phyloP scores from a whole-genome alignment of 169 alveolate species.

The Eimeria acervulina region DNA sequence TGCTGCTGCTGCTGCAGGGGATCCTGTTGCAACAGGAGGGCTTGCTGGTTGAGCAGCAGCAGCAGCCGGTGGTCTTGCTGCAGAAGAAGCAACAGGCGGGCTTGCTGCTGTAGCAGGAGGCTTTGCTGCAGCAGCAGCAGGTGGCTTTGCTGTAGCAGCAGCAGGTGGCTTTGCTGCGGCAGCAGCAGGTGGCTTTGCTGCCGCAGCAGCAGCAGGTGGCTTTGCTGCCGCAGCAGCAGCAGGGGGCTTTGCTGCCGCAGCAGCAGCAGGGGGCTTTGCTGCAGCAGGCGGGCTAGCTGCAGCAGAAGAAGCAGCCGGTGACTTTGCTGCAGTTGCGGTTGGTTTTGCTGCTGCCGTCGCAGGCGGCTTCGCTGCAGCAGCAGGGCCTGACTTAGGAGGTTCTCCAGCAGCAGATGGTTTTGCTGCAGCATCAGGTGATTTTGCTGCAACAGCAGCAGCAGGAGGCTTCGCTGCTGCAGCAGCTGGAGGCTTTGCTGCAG shows the following conservation, averaged over 20 bases:
- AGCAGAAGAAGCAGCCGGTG: conserved; percentile 9
- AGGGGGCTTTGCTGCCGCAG: neutral
- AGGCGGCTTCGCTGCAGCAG: neutral
- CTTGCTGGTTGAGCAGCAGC: neutral
- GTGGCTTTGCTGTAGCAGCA: neutral
- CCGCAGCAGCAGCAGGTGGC: neutral
- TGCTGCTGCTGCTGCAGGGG: neutral
- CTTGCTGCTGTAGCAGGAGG: neutral
- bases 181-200: conserved; percentile 9
- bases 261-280: neutral
- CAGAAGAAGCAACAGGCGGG: neutral
- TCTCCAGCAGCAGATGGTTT: too few species aligned
- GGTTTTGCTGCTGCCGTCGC: conserved; percentile 1
- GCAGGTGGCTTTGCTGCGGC: neutral
- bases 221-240: neutral
- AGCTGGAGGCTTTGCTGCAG: conserved; percentile 16
- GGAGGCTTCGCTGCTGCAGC: conserved; percentile 7
- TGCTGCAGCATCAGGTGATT: conserved; percentile 21
- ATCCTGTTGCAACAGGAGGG: neutral
- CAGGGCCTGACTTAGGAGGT: too few species aligned
- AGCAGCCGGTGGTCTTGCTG: neutral
- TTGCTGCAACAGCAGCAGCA: conserved; percentile 36
- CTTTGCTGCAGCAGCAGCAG: conserved; percentile 17
- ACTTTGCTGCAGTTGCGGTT: neutral
- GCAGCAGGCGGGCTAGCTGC: neutral